Evolutionary conservation across 345 rosid species (phyloP), one percentile per base, ranked within the genome.

Genomic region (Melaleuca alternifolia): DNA sequence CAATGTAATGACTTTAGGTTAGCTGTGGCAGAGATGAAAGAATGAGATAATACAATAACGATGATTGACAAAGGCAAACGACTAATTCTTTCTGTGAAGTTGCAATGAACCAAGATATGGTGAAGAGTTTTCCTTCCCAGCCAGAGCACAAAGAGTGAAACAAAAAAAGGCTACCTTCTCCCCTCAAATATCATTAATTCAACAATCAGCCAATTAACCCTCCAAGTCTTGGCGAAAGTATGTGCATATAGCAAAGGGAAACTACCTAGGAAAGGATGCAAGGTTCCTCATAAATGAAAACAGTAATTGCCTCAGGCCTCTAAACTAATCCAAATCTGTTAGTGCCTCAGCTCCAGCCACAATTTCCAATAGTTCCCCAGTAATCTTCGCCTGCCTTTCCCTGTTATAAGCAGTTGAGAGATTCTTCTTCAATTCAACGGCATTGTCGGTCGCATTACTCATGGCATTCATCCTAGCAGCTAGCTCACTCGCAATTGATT

Each of bases 331-430:
- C 26, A 85, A 50, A 44, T 77, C 89, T 59, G 9, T 84, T 85
- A 95, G 94, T 54, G 98, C 98, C 87, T 97, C 97, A 3, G 98
- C 98, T 87, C 97, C 99, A 87, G 98, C 95, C 65, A 94, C 92
- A 83, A 96, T 95, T 91, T 96, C 99, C 87, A 96, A 84, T 88
- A 96, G 86, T 92, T 97, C 98, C 71, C 92, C 89, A 3, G 98
- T 97, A 85, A 95, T 93, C 91, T 96, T 97, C 50, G 95, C 92
- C 88, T 97, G 99, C 30, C 97, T 91, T 84, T 89, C 88, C 57
- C 96, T 88, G 87, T 96, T 96, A 83, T 95, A 96, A 50, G 91
- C 92, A 28, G 87, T 77, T 0, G 95, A 92, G 41, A 95, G 96
- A 92, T 87, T 91, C 90, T 91, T 96, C 91, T 89, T 91, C 95